Evolutionary conservation across 257 asterid genomes (phyloP).

Genomic region (Leptodermis oblonga): DNA sequence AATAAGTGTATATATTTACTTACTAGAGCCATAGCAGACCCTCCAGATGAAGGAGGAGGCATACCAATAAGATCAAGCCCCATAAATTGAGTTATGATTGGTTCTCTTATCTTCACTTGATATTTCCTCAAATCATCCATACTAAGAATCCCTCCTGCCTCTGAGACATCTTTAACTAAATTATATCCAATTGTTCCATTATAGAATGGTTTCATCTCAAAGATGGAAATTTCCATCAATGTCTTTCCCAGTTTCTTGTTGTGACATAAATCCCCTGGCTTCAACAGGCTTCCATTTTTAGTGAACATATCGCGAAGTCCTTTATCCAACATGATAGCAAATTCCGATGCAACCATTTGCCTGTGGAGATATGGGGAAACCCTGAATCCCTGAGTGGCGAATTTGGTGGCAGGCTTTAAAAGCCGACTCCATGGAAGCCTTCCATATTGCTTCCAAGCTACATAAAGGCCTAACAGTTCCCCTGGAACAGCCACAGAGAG

Average conservation of each 20-base stretch:
- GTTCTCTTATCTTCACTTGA: conserved; percentile 42
- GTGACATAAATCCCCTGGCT: conserved; percentile 40
- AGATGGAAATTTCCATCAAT: conserved; percentile 28
- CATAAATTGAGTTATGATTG: conserved; percentile 31
- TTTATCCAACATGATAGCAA: conserved; percentile 38
- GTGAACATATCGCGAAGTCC: conserved; percentile 51
- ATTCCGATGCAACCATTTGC: conserved; percentile 42
- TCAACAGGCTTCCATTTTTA: conserved; percentile 42
- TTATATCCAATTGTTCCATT: conserved; percentile 48
- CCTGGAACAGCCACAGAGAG: conserved; percentile 75
- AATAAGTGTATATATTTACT: conserved; percentile 19
- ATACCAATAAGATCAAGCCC: conserved; percentile 47
- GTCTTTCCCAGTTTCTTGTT: conserved; percentile 44
- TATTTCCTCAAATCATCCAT: conserved; percentile 50
- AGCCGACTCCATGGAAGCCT: conserved; percentile 53
- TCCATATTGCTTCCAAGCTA: conserved; percentile 56
- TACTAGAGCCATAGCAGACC: conserved; percentile 55
- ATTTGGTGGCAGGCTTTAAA: conserved; percentile 46
- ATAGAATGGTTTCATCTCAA: conserved; percentile 40
- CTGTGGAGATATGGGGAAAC: conserved; percentile 48
- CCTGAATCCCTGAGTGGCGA: conserved; percentile 51
- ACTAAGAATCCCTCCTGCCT: conserved; percentile 53
- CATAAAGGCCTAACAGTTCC: conserved; percentile 56
- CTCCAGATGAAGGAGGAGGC: conserved; percentile 86
- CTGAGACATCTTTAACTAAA: conserved; percentile 42